phyloP scores from a whole-genome alignment of 306 rosid species.

The Casuarina cunninghamiana region DNA sequence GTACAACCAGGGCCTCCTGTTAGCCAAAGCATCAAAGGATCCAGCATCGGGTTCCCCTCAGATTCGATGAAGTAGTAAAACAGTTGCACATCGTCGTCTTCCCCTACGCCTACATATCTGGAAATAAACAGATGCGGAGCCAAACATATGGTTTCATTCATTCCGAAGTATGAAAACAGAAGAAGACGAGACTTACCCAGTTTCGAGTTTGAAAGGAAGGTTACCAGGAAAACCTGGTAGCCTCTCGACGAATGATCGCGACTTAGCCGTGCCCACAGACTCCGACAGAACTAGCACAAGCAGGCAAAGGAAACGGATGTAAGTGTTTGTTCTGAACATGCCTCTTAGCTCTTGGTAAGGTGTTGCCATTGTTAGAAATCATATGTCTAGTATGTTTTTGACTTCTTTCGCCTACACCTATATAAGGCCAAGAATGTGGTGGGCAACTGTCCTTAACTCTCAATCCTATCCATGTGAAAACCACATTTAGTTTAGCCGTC shows the following conservation, averaged over 20 bases:
- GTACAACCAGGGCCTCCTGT: constrained; percentile 43
- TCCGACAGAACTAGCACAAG: not conserved
- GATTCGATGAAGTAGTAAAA: constrained; percentile 49
- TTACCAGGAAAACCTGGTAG: constrained; percentile 4
- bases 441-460: too few relatives aligned
- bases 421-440: too few relatives aligned
- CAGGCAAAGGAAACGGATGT: not conserved
- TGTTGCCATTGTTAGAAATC: not conserved
- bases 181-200: not conserved
- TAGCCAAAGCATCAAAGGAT: constrained; percentile 48
- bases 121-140: not conserved
- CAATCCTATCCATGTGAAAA: too few relatives aligned
- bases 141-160: not conserved
- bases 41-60: constrained; percentile 22
- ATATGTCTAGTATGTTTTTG: too few relatives aligned
- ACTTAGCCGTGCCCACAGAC: not conserved
- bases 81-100: constrained; percentile 32
- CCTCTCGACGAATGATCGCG: not conserved
- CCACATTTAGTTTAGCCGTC: too few relatives aligned
- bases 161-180: not conserved
- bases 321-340: not conserved
- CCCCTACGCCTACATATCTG: constrained; percentile 44
- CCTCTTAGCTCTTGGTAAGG: too few relatives aligned
- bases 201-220: constrained; percentile 5
- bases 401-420: too few relatives aligned